Evolutionary conservation across 2,329 filamentous ascomycete genomes (phyloP), one percentile per base, ranked within the genome.

Genomic region (Phialophora chinensis): DNA sequence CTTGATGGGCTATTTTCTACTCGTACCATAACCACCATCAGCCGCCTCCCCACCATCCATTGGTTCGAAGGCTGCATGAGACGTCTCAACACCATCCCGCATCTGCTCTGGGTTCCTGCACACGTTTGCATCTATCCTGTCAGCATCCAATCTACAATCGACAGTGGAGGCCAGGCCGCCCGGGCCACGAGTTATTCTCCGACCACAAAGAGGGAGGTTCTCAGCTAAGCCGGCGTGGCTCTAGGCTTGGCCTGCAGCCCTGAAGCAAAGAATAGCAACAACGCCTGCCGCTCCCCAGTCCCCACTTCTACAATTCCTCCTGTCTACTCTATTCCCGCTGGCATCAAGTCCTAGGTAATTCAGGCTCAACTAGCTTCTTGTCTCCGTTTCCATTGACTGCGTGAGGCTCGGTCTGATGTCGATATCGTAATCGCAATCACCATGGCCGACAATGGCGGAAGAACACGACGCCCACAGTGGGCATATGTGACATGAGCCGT

Each of bases 251-350:
- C 60, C 56, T 65, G 65, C 61, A 57, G 64, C 49, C 59, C 62
- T 60, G 31, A 31, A 23, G 64, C 67, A 65, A 65, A 66, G 63
- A 69, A 69, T 69, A 69, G 67, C 47, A 67, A 64, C 65, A 66
- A 50, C 58, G 7, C 38, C 47, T 42, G 59, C 59, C 14, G 20
- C 58, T 35, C 20, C 47, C n/a, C 17, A 27, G 27, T 60, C 57
- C 42, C 60, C 38, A 60, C 52, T 20, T 38, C 29, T 42, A 56
- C 49, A 52, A 23, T 56, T 44, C 50, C 60, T 47, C 57, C 59
- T 56, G 50, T 35, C 55, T 29, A 59, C 35, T 10, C 38, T 44
- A 17, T 54, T 44, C 6, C 52, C 49, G 35, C 23, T 53, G 29
- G 49, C 44, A 20, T 60, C 49, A n/a, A n/a, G 52, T 33, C 1